These are phyloP conservation scores for Dianthus caryophyllus DNA, from an alignment of 148 eudicot species.

Conservation along the genomic window DNA sequence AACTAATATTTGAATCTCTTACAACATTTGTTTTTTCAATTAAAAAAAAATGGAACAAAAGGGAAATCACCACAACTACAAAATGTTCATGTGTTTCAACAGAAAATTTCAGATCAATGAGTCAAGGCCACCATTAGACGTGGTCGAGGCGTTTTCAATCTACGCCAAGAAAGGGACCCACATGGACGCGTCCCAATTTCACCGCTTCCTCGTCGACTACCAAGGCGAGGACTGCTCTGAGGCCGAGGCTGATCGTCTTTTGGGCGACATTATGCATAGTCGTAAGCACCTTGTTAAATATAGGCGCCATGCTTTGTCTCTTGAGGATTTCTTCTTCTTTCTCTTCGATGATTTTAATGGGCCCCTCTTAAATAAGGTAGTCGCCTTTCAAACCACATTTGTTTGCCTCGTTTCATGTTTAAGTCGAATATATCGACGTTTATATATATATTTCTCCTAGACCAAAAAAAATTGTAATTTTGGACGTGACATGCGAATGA, in stretches of 20 bases:
- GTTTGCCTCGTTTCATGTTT: not conserved
- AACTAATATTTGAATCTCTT: too few relatives aligned
- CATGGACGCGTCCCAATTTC: constrained; percentile 49
- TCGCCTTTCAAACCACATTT: not conserved
- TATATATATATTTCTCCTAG: too few relatives aligned
- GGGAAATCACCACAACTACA: constrained; percentile 47
- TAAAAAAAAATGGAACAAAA: constrained; percentile 1
- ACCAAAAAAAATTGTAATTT: too few relatives aligned
- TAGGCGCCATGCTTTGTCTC: constrained; percentile 29
- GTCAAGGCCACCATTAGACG: constrained; percentile 65
- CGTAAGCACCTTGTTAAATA: constrained; percentile 29
- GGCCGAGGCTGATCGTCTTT: constrained; percentile 33
- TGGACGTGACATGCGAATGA: too few relatives aligned
- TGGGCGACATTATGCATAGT: constrained; percentile 33
- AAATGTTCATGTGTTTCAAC: constrained; percentile 68
- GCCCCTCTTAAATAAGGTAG: constrained; percentile 53
- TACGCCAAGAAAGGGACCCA: constrained; percentile 35
- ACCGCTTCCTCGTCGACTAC: constrained; percentile 48
- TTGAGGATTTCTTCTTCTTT: constrained; percentile 68
- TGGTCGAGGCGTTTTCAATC: constrained; percentile 47
- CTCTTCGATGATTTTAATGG: constrained; percentile 71
- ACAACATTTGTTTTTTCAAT: too few relatives aligned
- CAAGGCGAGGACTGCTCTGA: constrained; percentile 49
- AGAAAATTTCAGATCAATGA: constrained; percentile 74
- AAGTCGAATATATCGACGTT: too few relatives aligned